Percentiles rank a stretch among this genome's conserved stretches.
Evolutionary conservation across 768 basidiomycete species (phyloP).

Genomic region (Dioszegia crocea): DNA sequence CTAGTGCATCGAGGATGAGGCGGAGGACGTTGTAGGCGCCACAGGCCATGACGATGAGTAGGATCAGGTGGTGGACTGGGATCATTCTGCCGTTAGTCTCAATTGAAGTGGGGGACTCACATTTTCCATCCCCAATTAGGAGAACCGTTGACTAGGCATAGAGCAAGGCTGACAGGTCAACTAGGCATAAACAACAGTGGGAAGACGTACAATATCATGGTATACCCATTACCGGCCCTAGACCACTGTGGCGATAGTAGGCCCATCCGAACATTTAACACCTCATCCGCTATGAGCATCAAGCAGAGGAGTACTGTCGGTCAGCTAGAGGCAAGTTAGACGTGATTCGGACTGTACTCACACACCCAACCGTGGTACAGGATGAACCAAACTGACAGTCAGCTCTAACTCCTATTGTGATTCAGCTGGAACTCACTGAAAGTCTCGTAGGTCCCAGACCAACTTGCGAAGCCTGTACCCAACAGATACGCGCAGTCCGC

Average conservation of each 20-base stretch:
- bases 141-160: neutral
- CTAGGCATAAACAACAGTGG: neutral
- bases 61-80: constrained; percentile 18
- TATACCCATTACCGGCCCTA: constrained; percentile 32
- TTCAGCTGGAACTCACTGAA: constrained; percentile 15
- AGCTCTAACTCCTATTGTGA: neutral
- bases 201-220: constrained; percentile 35
- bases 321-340: constrained; percentile 5
- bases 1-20: constrained; percentile 6
- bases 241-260: constrained; percentile 38
- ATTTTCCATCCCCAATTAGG: constrained; percentile 7
- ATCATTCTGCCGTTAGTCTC: neutral
- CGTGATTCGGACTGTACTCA: too few species aligned
- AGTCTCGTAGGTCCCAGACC: constrained; percentile 22
- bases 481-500: constrained; percentile 26
- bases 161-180: neutral
- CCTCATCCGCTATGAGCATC: constrained; percentile 32
- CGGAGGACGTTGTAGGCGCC: constrained; percentile 37
- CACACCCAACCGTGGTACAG: constrained; percentile 26
- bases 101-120: neutral
- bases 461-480: constrained; percentile 34
- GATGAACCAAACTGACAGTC: constrained; percentile 30
- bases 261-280: constrained; percentile 34
- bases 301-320: constrained; percentile 23
- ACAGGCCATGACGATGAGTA: constrained; percentile 22